phyloP scores from a whole-genome alignment of 75 land plant species.

The Cryptomeria japonica region DNA sequence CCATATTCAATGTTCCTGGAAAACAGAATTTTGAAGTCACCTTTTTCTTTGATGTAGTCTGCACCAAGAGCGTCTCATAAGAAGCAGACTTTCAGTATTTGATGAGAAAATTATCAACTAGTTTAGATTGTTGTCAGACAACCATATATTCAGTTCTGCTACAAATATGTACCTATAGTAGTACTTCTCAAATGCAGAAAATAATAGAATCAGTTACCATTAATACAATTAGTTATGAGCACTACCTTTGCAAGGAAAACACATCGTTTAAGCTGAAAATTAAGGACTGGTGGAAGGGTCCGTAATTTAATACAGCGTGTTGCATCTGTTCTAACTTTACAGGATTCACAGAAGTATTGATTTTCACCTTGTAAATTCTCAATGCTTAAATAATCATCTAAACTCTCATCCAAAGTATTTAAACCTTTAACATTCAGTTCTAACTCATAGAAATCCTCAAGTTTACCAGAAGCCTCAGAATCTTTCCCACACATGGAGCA shows the following conservation, averaged over 20 bases:
- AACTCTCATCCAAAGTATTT: slow-evolving; percentile 75
- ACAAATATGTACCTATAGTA: not conserved
- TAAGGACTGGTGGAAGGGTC: slow-evolving; percentile 80
- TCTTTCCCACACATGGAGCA: slow-evolving; percentile 91
- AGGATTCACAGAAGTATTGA: slow-evolving; percentile 86
- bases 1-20: slow-evolving; percentile 80
- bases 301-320: slow-evolving; percentile 88
- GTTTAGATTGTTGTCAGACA: not conserved
- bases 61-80: slow-evolving; percentile 12
- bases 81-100: not conserved
- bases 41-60: slow-evolving; percentile 95
- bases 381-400: slow-evolving; percentile 84
- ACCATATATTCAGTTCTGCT: not conserved
- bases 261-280: slow-evolving; percentile 95
- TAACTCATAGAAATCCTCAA: slow-evolving; percentile 94
- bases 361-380: slow-evolving; percentile 90
- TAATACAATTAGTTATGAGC: slow-evolving; percentile 1
- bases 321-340: slow-evolving; percentile 78
- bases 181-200: not conserved
- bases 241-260: slow-evolving; percentile 88
- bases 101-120: not conserved
- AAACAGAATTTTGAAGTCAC: slow-evolving; percentile 82
- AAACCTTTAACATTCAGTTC: slow-evolving; percentile 92
- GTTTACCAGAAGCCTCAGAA: slow-evolving; percentile 82
- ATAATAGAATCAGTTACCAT: slow-evolving; percentile 5